These are phyloP conservation scores for Chenopodium quinoa DNA, from an alignment of 148 eudicot genomes.

Conservation along the genomic window DNA sequence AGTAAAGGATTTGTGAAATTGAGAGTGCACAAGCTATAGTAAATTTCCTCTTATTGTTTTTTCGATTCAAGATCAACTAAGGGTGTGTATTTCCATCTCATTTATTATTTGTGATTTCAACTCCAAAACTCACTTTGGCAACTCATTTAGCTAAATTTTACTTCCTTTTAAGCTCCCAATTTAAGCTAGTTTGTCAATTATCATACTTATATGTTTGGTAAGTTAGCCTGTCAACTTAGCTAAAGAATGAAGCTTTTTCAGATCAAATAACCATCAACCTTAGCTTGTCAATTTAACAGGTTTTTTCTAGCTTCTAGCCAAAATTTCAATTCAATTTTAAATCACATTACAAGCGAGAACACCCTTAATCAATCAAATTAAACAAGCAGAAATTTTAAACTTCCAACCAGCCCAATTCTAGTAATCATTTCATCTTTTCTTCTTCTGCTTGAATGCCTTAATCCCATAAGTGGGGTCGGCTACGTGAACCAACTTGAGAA, in stretches of 20 bases:
- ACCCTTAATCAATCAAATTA: too few relatives aligned
- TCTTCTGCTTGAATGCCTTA: too few relatives aligned
- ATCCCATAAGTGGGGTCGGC: too few relatives aligned
- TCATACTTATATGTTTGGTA: too few relatives aligned
- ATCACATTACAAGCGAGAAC: too few relatives aligned
- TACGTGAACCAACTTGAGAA: too few relatives aligned
- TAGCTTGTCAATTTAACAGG: too few relatives aligned
- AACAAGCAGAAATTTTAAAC: background rate
- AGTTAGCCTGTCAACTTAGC: background rate
- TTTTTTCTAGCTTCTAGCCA: background rate
- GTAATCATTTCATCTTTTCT: background rate
- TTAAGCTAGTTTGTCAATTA: background rate
- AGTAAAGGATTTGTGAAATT: background rate
- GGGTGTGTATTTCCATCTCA: background rate
- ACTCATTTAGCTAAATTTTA: background rate
- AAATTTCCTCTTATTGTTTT: background rate
- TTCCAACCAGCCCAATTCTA: slow-evolving; percentile 14
- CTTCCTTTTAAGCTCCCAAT: background rate
- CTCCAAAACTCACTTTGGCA: background rate
- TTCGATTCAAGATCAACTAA: background rate
- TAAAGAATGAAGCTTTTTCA: background rate
- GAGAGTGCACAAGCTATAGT: background rate
- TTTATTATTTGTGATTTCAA: background rate
- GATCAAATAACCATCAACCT: background rate
- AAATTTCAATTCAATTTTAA: background rate